Percentiles rank a stretch among this genome's conserved stretches.
Conservation (phyloP, 2,329 filamentous ascomycete species). For the Penicillium sp. region DNA sequence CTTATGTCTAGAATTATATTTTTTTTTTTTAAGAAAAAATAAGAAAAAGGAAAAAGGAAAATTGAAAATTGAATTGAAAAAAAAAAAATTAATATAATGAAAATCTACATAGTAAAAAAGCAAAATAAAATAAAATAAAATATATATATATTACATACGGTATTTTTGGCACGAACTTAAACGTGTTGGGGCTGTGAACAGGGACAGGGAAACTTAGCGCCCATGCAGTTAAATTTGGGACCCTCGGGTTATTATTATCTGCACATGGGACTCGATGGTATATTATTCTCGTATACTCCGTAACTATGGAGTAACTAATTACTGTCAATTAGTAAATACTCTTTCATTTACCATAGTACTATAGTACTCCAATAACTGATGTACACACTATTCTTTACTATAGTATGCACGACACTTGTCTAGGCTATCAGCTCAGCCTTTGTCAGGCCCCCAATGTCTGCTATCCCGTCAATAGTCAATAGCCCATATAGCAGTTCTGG, state of each 20-base stretch:
- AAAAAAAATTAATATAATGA: conserved; percentile 6
- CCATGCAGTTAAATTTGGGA: conserved; percentile 2
- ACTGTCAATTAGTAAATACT: background rate
- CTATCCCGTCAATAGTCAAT: background rate
- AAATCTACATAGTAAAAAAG: conserved; percentile 3
- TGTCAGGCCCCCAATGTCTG: background rate
- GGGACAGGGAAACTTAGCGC: conserved; percentile 14
- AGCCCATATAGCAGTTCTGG: background rate
- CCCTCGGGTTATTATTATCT: background rate
- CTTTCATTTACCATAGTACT: background rate
- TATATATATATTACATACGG: conserved; percentile 7
- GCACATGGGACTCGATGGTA: background rate
- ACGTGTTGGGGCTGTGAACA: conserved; percentile 12
- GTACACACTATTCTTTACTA: background rate
- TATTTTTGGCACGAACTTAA: conserved; percentile 5
- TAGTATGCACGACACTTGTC: background rate
- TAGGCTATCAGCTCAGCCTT: background rate
- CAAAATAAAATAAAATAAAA: conserved; percentile 6
- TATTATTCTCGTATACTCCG: background rate
- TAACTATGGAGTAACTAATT: background rate
- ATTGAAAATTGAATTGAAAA: background rate
- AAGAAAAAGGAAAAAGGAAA: background rate
- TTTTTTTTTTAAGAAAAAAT: background rate
- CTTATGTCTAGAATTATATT: conserved; percentile 10
- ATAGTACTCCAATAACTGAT: background rate